phyloP scores from a whole-genome alignment of 495 filamentous ascomycete genomes.

The Talaromyces adpressus region DNA sequence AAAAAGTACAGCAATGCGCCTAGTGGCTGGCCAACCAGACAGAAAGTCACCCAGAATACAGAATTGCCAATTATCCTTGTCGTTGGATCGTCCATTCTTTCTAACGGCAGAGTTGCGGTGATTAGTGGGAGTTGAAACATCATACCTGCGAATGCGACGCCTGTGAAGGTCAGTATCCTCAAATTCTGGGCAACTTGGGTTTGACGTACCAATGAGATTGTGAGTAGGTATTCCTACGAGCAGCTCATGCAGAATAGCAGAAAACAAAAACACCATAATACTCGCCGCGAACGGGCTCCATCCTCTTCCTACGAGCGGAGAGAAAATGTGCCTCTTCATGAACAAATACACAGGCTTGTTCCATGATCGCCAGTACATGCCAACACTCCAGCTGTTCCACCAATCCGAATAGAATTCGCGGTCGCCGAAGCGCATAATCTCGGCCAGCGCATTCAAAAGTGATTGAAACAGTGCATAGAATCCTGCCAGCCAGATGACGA shows the following conservation, averaged over 20 bases:
- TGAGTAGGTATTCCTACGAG: conserved; percentile 94
- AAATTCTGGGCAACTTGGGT: background rate
- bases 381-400: conserved; percentile 89
- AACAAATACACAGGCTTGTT: conserved; percentile 96
- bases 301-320: conserved; percentile 75
- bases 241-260: conserved; percentile 82
- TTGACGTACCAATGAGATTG: conserved; percentile 70
- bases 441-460: conserved; percentile 81
- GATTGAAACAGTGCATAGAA: conserved; percentile 96
- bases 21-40: conserved; percentile 86
- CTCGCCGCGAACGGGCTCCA: conserved; percentile 62
- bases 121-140: conserved; percentile 87
- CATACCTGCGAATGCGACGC: conserved; percentile 92
- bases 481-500: conserved; percentile 93
- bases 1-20: conserved; percentile 91
- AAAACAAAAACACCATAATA: conserved; percentile 74
- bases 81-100: conserved; percentile 65
- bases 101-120: conserved; percentile 60
- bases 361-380: conserved; percentile 91
- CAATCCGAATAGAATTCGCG: conserved; percentile 93
- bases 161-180: conserved; percentile 30
- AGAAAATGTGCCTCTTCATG: conserved; percentile 89
- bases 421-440: conserved; percentile 84
- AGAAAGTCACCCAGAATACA: conserved; percentile 95
- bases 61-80: conserved; percentile 78